These are phyloP conservation scores for Artemisia annua DNA, from an alignment of 129 eudicot species.

Conservation along the genomic window DNA sequence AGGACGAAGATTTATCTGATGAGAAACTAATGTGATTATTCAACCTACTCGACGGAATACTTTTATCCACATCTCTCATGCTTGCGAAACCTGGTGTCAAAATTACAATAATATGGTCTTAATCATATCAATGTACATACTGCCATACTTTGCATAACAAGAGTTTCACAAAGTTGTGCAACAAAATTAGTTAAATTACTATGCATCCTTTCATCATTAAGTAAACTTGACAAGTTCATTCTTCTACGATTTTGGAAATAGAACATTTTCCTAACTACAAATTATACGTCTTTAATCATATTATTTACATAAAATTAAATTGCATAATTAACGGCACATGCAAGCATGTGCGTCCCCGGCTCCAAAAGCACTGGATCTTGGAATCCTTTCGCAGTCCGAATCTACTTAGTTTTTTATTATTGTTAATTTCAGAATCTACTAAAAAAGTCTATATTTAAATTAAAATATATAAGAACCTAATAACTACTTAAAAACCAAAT, in stretches of 20 bases:
- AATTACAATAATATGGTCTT: background rate
- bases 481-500: no score
- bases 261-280: no score
- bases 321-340: background rate
- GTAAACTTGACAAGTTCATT: background rate
- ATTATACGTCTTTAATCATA: no score
- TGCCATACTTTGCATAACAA: background rate
- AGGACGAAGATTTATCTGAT: constrained; percentile 37
- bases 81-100: constrained; percentile 43
- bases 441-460: no score
- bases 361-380: constrained; percentile 20
- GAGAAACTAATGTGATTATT: constrained; percentile 51
- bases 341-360: constrained; percentile 10
- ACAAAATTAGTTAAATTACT: background rate
- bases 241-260: background rate
- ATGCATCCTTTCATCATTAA: no score
- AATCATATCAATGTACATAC: background rate
- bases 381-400: constrained; percentile 7
- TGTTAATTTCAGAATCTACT: no score
- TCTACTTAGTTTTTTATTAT: no score
- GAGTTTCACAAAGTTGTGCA: background rate
- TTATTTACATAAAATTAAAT: background rate
- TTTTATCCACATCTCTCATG: constrained; percentile 43
- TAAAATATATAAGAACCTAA: no score
- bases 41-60: constrained; percentile 39